These are phyloP conservation scores for Liquidambar formosana DNA, from an alignment of 164 flowering plant species.

Conservation along the genomic window DNA sequence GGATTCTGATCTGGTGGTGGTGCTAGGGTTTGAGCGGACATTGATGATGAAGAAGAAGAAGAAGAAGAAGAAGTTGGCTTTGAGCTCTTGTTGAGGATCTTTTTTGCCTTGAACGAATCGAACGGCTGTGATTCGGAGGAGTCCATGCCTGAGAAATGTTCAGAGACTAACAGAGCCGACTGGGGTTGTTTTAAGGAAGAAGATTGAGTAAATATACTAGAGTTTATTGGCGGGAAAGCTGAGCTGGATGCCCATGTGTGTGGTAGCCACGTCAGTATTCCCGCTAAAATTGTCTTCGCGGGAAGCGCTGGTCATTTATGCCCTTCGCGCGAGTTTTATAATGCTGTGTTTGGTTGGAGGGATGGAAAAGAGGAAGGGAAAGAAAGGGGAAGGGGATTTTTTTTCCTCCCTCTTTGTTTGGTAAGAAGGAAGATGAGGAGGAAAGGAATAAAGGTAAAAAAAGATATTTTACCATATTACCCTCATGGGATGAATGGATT, in stretches of 20 bases:
- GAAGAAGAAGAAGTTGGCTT: not conserved
- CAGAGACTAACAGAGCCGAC: too few relatives aligned
- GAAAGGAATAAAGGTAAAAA: too few relatives aligned
- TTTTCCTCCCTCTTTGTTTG: too few relatives aligned
- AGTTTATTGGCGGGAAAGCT: slow-evolving; percentile 29
- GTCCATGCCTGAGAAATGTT: too few relatives aligned
- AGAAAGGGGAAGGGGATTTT: too few relatives aligned
- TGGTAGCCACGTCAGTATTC: slow-evolving; percentile 6
- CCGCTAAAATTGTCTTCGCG: not conserved
- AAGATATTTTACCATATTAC: too few relatives aligned
- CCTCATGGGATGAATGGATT: too few relatives aligned
- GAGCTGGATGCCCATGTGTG: slow-evolving; percentile 19
- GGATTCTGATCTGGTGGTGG: slow-evolving; percentile 8
- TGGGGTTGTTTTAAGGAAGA: not conserved
- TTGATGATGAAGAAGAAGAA: too few relatives aligned
- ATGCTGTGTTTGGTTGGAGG: too few relatives aligned
- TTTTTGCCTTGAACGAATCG: slow-evolving; percentile 39
- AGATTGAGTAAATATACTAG: not conserved
- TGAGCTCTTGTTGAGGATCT: slow-evolving; percentile 16
- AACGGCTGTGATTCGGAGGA: slow-evolving; percentile 7
- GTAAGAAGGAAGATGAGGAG: too few relatives aligned
- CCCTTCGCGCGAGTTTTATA: not conserved
- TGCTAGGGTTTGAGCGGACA: not conserved
- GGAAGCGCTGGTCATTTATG: not conserved
- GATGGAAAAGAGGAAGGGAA: too few relatives aligned